Base-by-base conservation (phyloP, 305 asterid species). In the Fraxinus paxiana region DNA sequence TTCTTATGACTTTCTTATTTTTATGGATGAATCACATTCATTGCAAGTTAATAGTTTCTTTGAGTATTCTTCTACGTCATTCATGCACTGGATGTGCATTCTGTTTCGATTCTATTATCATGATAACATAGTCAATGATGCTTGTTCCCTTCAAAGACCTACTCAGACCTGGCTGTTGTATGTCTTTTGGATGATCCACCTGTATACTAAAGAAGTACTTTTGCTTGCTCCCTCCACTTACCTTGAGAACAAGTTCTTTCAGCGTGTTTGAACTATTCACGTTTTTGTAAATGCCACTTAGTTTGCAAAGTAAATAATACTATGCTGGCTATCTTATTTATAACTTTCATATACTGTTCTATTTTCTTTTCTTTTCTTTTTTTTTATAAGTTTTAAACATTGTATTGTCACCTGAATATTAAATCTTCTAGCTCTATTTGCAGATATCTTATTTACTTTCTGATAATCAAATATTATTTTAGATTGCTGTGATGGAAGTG, bases 401-500 rank as follows among this genome's bases (percentile, higher is more conserved):
- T 73, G 63, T n/a, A 72, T 22, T 56, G 70, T 38, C 41, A 74
- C 54, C 74, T 74, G 35, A 77, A 59, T 61, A 12, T 22, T 77
- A 41, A 77, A 65, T 70, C 73, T 35, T 43, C 17, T 61, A 61
- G 30, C 70, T 20, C 28, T 61, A 24, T 61, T 61, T 61, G 30
- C 5, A 61, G 33, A 59, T 80, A 26, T 15, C 73, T 61, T 18
- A 38, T 78, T 35, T 75, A 33, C 30, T 24, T 79, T 77, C 81
- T 75, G 13, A 70, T 75, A 54, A 59, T 67, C 26, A 37, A 43
- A 75, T 30, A 54, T 74, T 86, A 37, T 78, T 79, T 63, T 79
- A 95, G 99, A 95, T 87, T 95, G 99, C 84, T 92, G 99, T 81
- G 99, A 95, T 87, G 99, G 98, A 87, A 95, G 98, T 86, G 99